phyloP scores from a whole-genome alignment of 2,329 filamentous ascomycete species.

The Trichoderma atroviride region DNA sequence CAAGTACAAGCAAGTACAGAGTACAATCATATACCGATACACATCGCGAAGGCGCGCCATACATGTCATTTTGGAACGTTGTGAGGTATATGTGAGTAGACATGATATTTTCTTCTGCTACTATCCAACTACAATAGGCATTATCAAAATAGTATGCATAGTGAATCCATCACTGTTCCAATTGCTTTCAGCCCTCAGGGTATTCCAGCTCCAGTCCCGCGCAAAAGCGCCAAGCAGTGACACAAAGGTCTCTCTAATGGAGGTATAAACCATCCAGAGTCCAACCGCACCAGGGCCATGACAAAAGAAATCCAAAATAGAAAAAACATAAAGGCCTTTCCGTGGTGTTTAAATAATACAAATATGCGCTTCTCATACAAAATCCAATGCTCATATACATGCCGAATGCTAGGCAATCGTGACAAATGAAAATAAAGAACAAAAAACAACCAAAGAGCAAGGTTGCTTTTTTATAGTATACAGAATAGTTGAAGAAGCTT shows the following conservation, averaged over 20 bases:
- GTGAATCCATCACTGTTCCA: not conserved
- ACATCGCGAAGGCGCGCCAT: not conserved
- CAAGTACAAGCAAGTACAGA: not conserved
- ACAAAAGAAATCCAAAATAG: not conserved
- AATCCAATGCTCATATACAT: slow-evolving; percentile 22
- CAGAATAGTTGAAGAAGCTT: not conserved
- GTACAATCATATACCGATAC: not conserved
- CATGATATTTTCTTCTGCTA: not conserved
- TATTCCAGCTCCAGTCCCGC: slow-evolving; percentile 21
- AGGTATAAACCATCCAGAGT: slow-evolving; percentile 5
- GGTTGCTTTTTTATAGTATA: slow-evolving; percentile 4
- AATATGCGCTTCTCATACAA: slow-evolving; percentile 10
- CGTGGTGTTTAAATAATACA: not conserved
- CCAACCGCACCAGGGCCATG: slow-evolving; percentile 3
- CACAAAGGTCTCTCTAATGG: slow-evolving; percentile 20
- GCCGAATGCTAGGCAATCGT: slow-evolving; percentile 8
- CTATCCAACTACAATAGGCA: not conserved
- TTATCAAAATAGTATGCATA: slow-evolving; percentile 8
- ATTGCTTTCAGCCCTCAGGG: slow-evolving; percentile 5
- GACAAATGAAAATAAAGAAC: not conserved
- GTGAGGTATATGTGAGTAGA: not conserved
- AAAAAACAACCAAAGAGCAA: not conserved
- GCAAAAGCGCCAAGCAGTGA: slow-evolving; percentile 19
- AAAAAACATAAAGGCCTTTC: not conserved
- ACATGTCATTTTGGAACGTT: not conserved